phyloP scores from a whole-genome alignment of 2,329 filamentous ascomycete species.

The Trichoderma endophyticum region DNA sequence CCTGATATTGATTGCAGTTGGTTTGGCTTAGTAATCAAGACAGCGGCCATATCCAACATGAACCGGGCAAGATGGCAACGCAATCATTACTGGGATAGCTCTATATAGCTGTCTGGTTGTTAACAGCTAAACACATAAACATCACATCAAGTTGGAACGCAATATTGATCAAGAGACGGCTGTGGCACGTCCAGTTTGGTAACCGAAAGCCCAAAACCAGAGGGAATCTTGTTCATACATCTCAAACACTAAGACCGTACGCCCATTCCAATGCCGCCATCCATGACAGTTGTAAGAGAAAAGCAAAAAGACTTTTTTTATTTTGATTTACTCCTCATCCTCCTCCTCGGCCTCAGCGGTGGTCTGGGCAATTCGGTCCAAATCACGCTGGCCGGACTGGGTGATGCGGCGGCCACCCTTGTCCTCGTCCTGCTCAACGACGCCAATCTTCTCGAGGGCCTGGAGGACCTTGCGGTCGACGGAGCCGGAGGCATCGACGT shows the following conservation, averaged over 20 bases:
- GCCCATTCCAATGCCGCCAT: constrained; percentile 31
- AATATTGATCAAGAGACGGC: constrained; percentile 7
- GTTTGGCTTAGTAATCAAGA: not conserved
- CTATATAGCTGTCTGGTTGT: not conserved
- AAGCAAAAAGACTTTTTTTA: constrained; percentile 23
- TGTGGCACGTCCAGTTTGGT: constrained; percentile 23
- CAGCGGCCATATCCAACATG: not conserved
- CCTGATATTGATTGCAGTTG: not conserved
- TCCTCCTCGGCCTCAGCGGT: constrained; percentile 69
- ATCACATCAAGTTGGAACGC: not conserved
- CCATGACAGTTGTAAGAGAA: constrained; percentile 20
- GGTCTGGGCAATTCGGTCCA: constrained; percentile 91
- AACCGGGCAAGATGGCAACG: not conserved
- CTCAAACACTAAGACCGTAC: constrained; percentile 40
- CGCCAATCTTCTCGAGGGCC: constrained; percentile 98
- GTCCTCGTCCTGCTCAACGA: constrained; percentile 95
- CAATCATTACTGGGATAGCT: not conserved
- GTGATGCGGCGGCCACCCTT: constrained; percentile 99
- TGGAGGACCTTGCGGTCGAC: constrained; percentile 98
- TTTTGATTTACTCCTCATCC: constrained; percentile 56
- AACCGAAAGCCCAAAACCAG: constrained; percentile 37
- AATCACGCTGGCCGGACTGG: constrained; percentile 96
- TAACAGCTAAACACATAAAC: not conserved
- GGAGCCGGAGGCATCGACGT: constrained; percentile 91
- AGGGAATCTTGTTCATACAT: constrained; percentile 42